Evolutionary conservation across 2,329 filamentous ascomycete species (phyloP).

Genomic region (Dactylellina haptotyla): DNA sequence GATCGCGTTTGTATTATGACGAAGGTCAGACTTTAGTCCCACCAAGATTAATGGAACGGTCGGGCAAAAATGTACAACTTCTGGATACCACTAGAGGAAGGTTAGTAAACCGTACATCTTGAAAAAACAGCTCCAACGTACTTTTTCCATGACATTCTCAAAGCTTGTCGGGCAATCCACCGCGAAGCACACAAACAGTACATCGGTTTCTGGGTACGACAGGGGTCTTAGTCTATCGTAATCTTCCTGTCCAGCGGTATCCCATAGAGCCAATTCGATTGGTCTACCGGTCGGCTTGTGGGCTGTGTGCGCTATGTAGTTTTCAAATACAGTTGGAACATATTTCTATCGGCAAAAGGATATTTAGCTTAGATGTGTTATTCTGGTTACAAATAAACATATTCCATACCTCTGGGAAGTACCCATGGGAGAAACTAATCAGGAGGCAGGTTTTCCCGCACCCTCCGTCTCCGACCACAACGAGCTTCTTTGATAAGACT

Average conservation of each 20-base stretch:
- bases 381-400: neutral
- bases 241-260: conserved; percentile 97
- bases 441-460: conserved; percentile 98
- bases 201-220: conserved; percentile 96
- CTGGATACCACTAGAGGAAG: conserved; percentile 86
- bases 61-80: conserved; percentile 98
- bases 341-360: conserved; percentile 78
- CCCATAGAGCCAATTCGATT: conserved; percentile 96
- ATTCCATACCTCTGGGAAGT: conserved; percentile 97
- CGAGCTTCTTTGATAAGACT: conserved; percentile 96
- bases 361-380: neutral
- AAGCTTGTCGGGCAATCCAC: conserved; percentile 98
- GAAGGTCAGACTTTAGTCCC: conserved; percentile 95
- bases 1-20: conserved; percentile 94
- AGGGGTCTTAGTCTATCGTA: conserved; percentile 95
- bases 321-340: conserved; percentile 98
- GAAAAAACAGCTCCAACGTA: conserved; percentile 62
- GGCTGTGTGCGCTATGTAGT: conserved; percentile 97
- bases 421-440: conserved; percentile 98
- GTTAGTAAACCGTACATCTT: conserved; percentile 37
- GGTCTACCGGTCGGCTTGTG: conserved; percentile 90
- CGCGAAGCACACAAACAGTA: conserved; percentile 98
- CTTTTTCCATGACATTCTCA: conserved; percentile 99
- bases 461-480: conserved; percentile 96
- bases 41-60: conserved; percentile 95